Evolutionary conservation across 306 rosid genomes (phyloP), one percentile per base, ranked within the genome.

Genomic region (Malus fusca): DNA sequence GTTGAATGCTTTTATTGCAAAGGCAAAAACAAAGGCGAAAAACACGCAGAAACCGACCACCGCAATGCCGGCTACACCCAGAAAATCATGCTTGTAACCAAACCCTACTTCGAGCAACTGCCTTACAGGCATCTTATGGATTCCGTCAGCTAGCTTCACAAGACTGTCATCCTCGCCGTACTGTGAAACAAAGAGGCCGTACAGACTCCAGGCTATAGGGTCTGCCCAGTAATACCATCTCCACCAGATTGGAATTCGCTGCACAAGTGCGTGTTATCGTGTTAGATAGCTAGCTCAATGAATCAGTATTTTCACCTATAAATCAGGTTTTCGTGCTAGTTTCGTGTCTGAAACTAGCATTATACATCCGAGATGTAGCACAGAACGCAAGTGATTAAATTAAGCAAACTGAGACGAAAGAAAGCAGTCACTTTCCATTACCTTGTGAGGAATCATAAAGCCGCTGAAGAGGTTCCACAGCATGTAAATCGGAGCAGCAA

Each of bases 241-340:
- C 99, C 99, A 96, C 99, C 99, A 96, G 64, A 96, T 73, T n/a
- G 99, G 99, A 53, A 96, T 92, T 85, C 97, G 87, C 99, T 96
- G 97, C 73, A 85, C 67, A 76, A 52, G 56, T 40, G 15, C 28
- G 37, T 18, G 17, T 72, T 22, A 35, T 5, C 25, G 37, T 11
- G 44, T 74, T 43, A 74, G 43, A 60, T 18, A 48, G 19, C 53
- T 48, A 48, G 17, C 53, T 48, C 53, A 48, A 48, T 15, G 8
- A 48, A 14, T 15, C 19, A 48, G 53, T 48, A 2, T 14, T 48
- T 48, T 48, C 21, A 15, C 55, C 55, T 15, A 17, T 48, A 51
- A 51, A 51, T 51, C 55, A 17, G 55, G 55, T 51, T 51, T 48
- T 51, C 8, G 21, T 48, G 55, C 55, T 48, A 15, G 55, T 48